Base-by-base conservation (phyloP, 164 flowering plant genomes). In the Aristolochia fimbriata region DNA sequence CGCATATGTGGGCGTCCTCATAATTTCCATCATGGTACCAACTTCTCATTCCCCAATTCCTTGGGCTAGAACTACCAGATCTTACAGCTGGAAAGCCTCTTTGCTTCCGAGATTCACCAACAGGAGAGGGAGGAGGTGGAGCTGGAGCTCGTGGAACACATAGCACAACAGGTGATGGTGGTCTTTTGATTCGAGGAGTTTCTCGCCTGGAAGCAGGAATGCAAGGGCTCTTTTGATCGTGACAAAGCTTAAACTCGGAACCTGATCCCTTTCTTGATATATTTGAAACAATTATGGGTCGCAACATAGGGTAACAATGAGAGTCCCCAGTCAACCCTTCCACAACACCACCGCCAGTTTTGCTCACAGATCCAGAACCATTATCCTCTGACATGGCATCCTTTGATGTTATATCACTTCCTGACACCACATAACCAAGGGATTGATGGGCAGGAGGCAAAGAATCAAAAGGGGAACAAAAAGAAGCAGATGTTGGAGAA, bases 51-150 rank as follows among this genome's bases (percentile, higher is more conserved):
- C 97, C 91, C 97, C 90, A 92, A 57, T 92, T 83, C 79, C 97
- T 84, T 33, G 98, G 98, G 77, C 98, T 92, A 53, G 98, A 92
- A 77, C 98, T 92, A 68, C 98, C 98, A 73, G 98, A 89, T 70
- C 98, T 84, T 62, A 87, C 97, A 60, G 88, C 84, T 23, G 98
- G 94, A 72, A 89, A 87, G 27, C 98, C 96, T 59, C 86, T 81
- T 22, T 80, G 87, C 62, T 77, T 87, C 75, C 96, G 84, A 23
- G 93, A 80, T 66, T 87, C 90, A 51, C 88, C 77, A 61, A 80
- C 94, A 63, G 91, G 83, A 68, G 96, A 87, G 14, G 95, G 95
- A 15, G 96, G 91, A 53, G 96, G 96, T 11, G 87, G 96, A 20
- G 80, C 81, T 52, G 98, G 96, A 64, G 95, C 91, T 60, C 82